Percentiles rank a stretch among this genome's conserved stretches.
Evolutionary conservation across 164 flowering plant species (phyloP).

Genomic region (Vitis rupestris): DNA sequence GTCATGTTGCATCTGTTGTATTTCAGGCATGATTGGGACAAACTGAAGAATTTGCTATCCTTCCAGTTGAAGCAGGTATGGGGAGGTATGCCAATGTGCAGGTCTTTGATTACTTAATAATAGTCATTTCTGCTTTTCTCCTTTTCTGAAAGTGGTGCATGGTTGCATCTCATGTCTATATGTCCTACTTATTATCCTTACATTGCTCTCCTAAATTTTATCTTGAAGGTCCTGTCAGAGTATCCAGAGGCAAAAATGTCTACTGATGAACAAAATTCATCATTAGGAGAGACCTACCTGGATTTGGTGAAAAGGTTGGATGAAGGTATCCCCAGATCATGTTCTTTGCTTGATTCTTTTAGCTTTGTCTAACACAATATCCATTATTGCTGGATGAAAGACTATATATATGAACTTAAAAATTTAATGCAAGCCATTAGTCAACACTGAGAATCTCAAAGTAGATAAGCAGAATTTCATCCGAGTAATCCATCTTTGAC

Average conservation of each 20-base stretch:
- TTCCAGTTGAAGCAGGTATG: constrained; percentile 93
- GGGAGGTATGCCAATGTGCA: constrained; percentile 51
- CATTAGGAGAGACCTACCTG: constrained; percentile 57
- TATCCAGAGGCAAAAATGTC: constrained; percentile 72
- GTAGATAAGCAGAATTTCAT: too few relatives aligned
- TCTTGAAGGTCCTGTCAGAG: constrained; percentile 67
- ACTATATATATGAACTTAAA: too few relatives aligned
- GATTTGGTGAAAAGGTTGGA: constrained; percentile 73
- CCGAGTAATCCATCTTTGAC: too few relatives aligned
- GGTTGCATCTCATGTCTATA: neutral
- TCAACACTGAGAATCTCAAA: too few relatives aligned
- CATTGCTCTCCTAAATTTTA: constrained; percentile 7
- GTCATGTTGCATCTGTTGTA: constrained; percentile 4
- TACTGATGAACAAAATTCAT: constrained; percentile 54
- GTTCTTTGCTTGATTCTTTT: neutral
- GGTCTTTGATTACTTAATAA: constrained; percentile 11
- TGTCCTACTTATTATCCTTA: neutral
- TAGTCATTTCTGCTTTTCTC: neutral
- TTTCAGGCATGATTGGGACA: constrained; percentile 84
- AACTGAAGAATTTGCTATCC: constrained; percentile 64
- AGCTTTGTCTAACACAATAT: neutral
- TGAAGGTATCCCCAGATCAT: constrained; percentile 47
- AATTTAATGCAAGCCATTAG: too few relatives aligned
- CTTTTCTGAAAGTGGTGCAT: neutral
- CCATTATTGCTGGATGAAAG: neutral